Evolutionary conservation across 2,329 filamentous ascomycete genomes (phyloP).

Genomic region (Xylaria sp.): DNA sequence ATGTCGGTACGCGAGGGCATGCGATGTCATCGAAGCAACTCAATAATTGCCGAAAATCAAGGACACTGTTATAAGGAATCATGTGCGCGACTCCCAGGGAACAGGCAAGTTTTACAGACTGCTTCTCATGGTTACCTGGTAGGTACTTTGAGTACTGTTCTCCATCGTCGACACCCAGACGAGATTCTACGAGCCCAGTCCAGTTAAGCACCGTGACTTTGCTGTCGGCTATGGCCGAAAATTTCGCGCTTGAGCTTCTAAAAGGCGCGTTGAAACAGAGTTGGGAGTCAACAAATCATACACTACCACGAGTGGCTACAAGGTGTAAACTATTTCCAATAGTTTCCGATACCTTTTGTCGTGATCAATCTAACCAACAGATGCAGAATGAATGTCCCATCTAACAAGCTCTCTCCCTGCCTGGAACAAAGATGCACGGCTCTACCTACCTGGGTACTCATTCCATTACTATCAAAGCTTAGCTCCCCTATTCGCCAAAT

Average conservation of each 20-base stretch:
- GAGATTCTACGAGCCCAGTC: background rate
- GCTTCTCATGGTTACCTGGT: background rate
- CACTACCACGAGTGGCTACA: background rate
- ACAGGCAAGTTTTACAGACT: background rate
- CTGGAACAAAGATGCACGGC: background rate
- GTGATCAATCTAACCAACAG: background rate
- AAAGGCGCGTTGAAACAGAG: background rate
- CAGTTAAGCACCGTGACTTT: background rate
- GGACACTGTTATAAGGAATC: background rate
- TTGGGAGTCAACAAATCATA: slow-evolving; percentile 4
- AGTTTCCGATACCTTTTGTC: background rate
- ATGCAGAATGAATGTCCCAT: background rate
- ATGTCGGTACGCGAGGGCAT: background rate
- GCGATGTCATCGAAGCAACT: slow-evolving; percentile 1
- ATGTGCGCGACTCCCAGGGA: background rate
- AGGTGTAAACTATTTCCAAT: background rate
- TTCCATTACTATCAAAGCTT: background rate
- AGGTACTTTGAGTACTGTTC: background rate
- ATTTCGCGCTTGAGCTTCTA: background rate
- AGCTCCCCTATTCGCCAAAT: background rate
- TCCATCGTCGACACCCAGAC: background rate
- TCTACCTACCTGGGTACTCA: background rate
- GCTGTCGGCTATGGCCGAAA: background rate
- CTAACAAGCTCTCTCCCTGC: background rate
- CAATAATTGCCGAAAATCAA: slow-evolving; percentile 8